Evolutionary conservation across 495 filamentous ascomycete genomes (phyloP).

Genomic region (Neurospora sp.): DNA sequence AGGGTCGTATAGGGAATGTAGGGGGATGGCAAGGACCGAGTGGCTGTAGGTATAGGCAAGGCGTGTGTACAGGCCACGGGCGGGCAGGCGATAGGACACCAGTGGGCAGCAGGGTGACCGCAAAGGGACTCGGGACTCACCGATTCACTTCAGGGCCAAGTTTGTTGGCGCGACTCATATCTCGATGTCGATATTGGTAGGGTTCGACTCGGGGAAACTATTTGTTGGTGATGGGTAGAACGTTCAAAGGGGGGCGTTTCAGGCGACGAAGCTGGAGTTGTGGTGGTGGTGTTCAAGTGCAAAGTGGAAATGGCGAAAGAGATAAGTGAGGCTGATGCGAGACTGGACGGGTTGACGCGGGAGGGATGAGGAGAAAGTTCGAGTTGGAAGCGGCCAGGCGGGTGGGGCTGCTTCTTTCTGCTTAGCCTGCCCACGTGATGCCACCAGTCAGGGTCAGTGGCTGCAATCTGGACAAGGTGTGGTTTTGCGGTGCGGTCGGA

Average conservation of each 20-base stretch:
- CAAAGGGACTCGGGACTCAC: conserved; percentile 48
- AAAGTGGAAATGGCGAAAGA: background rate
- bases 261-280: background rate
- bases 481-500: background rate
- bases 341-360: conserved; percentile 18
- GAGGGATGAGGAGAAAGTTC: conserved; percentile 28
- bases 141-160: conserved; percentile 94
- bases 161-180: conserved; percentile 76
- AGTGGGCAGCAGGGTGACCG: background rate
- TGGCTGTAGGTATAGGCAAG: background rate
- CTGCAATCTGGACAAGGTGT: background rate
- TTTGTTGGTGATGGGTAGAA: conserved; percentile 9
- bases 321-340: conserved; percentile 19
- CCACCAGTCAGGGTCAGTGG: background rate
- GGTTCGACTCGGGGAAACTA: conserved; percentile 15
- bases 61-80: background rate
- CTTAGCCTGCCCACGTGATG: conserved; percentile 22
- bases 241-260: conserved; percentile 5
- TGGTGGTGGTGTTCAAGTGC: conserved; percentile 7
- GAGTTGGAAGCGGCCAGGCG: conserved; percentile 8
- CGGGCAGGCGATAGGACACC: background rate
- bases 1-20: background rate
- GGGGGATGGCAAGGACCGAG: background rate
- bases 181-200: conserved; percentile 33
- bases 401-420: conserved; percentile 13